These are phyloP conservation scores for Xylaria sp. DNA, from an alignment of 2,329 filamentous ascomycete species.

Conservation along the genomic window DNA sequence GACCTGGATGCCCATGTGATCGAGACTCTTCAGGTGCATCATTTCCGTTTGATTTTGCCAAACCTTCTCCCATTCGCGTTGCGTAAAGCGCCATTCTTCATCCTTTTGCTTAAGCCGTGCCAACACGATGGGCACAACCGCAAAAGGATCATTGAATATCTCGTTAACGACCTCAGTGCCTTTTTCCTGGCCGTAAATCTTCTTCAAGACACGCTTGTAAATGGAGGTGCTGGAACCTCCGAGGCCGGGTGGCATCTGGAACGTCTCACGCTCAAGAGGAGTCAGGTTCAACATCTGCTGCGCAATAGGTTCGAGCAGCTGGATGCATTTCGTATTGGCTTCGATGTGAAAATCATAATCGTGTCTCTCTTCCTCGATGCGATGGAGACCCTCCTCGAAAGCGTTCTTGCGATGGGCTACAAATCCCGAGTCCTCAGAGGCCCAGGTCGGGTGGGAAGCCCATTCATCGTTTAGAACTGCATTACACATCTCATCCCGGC, in stretches of 20 bases:
- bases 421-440: constrained; percentile 94
- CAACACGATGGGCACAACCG: constrained; percentile 82
- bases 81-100: constrained; percentile 95
- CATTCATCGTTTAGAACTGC: constrained; percentile 94
- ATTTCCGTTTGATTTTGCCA: constrained; percentile 94
- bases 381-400: constrained; percentile 87
- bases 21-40: constrained; percentile 92
- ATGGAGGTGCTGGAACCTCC: constrained; percentile 94
- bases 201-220: constrained; percentile 95
- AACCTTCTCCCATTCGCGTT: constrained; percentile 97
- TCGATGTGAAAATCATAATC: constrained; percentile 99
- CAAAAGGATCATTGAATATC: constrained; percentile 77
- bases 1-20: constrained; percentile 90
- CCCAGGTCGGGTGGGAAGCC: constrained; percentile 98
- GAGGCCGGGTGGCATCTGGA: constrained; percentile 75
- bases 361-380: constrained; percentile 96
- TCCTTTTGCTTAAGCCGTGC: constrained; percentile 90
- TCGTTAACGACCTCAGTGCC: constrained; percentile 82
- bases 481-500: constrained; percentile 89
- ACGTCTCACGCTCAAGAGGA: constrained; percentile 64
- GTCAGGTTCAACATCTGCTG: constrained; percentile 82
- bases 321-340: constrained; percentile 88
- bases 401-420: constrained; percentile 96
- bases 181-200: constrained; percentile 83
- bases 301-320: constrained; percentile 88